Percentiles rank a stretch among this genome's conserved stretches.
phyloP scores from a whole-genome alignment of 2,329 filamentous ascomycete genomes.

The Didymella pomorum region DNA sequence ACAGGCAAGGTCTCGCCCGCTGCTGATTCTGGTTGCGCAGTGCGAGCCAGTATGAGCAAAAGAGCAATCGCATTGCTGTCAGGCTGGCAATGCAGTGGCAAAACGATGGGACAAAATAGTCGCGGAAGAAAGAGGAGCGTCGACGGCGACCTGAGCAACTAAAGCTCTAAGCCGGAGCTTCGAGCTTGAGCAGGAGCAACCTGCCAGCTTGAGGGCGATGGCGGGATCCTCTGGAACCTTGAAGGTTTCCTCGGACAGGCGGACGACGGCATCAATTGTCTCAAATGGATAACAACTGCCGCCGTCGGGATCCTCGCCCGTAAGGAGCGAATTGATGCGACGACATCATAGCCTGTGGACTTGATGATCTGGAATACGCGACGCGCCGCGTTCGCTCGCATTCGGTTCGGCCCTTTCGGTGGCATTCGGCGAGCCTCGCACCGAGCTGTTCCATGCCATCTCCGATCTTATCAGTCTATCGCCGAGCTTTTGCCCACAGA shows the following conservation, averaged over 20 bases:
- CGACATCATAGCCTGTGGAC: conserved; percentile 2
- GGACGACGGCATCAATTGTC: conserved; percentile 22
- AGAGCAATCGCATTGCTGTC: neutral
- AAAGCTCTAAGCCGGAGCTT: neutral
- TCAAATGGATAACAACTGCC: conserved; percentile 17
- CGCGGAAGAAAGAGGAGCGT: neutral
- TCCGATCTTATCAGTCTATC: conserved; percentile 23
- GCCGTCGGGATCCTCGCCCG: conserved; percentile 23
- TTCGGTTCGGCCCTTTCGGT: conserved; percentile 19
- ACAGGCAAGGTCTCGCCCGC: conserved; percentile 1
- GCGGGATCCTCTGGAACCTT: conserved; percentile 7
- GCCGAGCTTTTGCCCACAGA: conserved; percentile 3
- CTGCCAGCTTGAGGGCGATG: conserved; percentile 1
- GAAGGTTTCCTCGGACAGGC: conserved; percentile 16
- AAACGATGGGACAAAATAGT: neutral
- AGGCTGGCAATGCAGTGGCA: neutral
- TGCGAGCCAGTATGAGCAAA: neutral
- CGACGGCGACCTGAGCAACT: neutral
- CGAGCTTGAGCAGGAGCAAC: neutral
- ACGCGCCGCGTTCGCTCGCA: conserved; percentile 20
- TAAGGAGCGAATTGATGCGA: conserved; percentile 33
- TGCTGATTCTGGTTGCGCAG: neutral
- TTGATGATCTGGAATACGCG: conserved; percentile 22
- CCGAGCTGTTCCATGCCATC: conserved; percentile 19
- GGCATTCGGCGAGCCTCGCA: conserved; percentile 17